Evolutionary conservation across 2,329 filamentous ascomycete species (phyloP), one percentile per base, ranked within the genome.

Genomic region (Aureobasidium sp.): DNA sequence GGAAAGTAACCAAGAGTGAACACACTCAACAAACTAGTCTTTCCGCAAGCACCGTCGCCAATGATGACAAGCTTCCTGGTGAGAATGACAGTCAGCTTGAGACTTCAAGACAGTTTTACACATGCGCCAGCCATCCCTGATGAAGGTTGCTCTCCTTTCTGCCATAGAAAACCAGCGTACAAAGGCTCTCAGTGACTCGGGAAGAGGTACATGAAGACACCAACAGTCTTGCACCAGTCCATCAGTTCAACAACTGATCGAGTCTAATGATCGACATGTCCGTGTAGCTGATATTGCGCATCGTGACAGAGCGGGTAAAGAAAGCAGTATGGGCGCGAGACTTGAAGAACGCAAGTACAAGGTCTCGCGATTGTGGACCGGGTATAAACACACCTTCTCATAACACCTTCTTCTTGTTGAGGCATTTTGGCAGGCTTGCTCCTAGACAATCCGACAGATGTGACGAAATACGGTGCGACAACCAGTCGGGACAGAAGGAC

Each of bases 1-100:
- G 94, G 94, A 71, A 97, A 99, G 77, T 97, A 97, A 63, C 94
- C 94, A 61, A 99, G 82, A 39, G 94, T 99, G 77, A 99, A 99
- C 68, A 99, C 94, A 74, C 92, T 97, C 68, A 99, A 81, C 70
- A 99, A 80, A 85, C 91, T 96, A 58, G 94, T 99, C 82, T 99
- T 99, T 71, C 94, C 94, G 78, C 94, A 99, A 69, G 94, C 94
- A 80, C 94, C 94, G 73, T 97, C 92, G 65, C 92, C 92, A 71
- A 97, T 96, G 69, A 97, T 97, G 71, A 97, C 92, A 72, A 97
- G 82, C 80, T 97, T 97, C 81, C 92, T 96, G 11, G 15, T 2
- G n/a, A 3, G 25, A 5, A 20, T 6, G 9, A 27, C 5, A n/a
- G 55, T 58, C 31, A 58, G 55, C 47, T 34, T 5, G 14, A 5